Percentiles rank a stretch among this genome's conserved stretches.
Conservation (phyloP, 768 basidiomycete genomes). For the Termitomyces sp. region DNA sequence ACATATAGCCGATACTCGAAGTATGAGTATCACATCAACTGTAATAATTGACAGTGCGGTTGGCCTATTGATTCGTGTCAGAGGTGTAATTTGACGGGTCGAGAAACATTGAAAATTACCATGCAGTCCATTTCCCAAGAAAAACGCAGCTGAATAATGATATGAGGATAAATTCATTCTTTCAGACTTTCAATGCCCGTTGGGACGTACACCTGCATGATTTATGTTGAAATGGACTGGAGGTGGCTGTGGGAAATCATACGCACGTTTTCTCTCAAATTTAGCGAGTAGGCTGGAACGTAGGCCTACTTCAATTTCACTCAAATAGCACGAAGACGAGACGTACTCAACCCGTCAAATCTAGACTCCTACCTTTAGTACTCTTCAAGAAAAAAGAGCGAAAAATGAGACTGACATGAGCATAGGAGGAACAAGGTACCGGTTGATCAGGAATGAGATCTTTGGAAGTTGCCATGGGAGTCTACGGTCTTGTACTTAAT, state of each 20-base stretch:
- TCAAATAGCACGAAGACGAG: background rate
- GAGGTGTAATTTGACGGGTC: background rate
- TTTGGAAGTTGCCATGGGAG: constrained; percentile 1
- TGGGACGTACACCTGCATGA: background rate
- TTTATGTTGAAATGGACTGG: background rate
- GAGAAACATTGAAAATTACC: background rate
- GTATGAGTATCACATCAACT: constrained; percentile 2
- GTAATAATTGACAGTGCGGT: background rate
- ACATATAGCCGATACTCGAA: background rate
- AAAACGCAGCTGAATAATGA: background rate
- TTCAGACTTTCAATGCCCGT: background rate
- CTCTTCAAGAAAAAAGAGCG: background rate
- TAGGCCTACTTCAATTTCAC: background rate
- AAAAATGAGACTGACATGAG: background rate
- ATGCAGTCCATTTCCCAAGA: background rate
- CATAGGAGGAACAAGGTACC: constrained; percentile 4
- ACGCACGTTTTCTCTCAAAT: background rate
- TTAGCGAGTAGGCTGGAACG: background rate
- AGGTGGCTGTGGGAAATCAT: background rate
- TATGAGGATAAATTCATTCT: background rate
- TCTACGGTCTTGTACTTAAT: background rate
- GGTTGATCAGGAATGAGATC: constrained; percentile 1
- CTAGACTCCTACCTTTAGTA: background rate
- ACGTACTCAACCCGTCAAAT: background rate
- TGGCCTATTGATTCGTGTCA: background rate